Conservation (phyloP, 164 flowering plant genomes). For the Tetracentron sinense region DNA sequence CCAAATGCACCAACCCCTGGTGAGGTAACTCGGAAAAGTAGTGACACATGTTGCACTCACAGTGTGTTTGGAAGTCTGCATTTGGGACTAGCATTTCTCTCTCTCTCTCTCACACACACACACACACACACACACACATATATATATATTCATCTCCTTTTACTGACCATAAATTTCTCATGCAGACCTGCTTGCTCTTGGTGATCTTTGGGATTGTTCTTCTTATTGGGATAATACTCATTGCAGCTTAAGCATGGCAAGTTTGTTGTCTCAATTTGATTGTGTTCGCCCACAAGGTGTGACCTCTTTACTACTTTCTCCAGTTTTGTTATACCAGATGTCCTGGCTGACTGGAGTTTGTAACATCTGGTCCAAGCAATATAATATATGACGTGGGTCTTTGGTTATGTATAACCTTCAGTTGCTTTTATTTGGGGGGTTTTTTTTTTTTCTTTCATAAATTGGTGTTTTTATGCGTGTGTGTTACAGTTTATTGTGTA, state of each 20-base stretch:
- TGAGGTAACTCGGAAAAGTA: too few species aligned
- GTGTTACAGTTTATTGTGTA: conserved; percentile 8
- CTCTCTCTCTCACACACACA: too few species aligned
- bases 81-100: too few species aligned
- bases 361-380: conserved; percentile 7
- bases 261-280: neutral
- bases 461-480: conserved; percentile 9
- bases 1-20: too few species aligned
- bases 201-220: conserved; percentile 86
- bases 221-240: conserved; percentile 64
- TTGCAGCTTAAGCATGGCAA: conserved; percentile 48
- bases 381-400: conserved; percentile 10
- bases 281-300: conserved; percentile 2
- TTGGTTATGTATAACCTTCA: conserved; percentile 1
- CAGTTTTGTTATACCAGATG: conserved; percentile 4
- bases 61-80: too few species aligned
- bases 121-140: neutral
- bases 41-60: too few species aligned
- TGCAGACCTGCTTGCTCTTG: conserved; percentile 83
- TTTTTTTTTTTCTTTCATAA: neutral
- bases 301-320: conserved; percentile 9
- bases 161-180: neutral
- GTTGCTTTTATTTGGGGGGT: conserved; percentile 7
- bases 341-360: conserved; percentile 11
- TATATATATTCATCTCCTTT: neutral